Evolutionary conservation across 208 protist genomes (phyloP).

Genomic region (Tritrichomonas foetus): DNA sequence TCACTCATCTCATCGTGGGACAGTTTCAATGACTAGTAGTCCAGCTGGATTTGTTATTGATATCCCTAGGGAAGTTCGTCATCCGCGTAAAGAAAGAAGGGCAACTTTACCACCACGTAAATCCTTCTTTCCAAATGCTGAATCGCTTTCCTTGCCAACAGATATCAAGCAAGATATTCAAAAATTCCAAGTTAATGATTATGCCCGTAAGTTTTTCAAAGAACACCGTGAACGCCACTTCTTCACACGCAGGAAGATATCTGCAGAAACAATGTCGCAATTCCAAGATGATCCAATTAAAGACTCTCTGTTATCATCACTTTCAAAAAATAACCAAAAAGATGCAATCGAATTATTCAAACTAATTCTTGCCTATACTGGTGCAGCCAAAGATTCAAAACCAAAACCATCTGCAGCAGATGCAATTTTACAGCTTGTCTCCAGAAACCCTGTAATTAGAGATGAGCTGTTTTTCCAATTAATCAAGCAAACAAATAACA

Average conservation of each 20-base stretch:
- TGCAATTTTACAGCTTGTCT: not conserved
- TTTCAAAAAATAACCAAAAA: not conserved
- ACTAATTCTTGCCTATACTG: not conserved
- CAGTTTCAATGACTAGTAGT: too few species aligned
- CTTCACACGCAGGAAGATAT: not conserved
- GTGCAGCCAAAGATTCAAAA: not conserved
- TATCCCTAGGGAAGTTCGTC: not conserved
- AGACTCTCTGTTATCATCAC: not conserved
- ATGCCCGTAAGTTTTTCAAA: not conserved
- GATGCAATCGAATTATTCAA: not conserved
- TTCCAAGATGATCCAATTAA: not conserved
- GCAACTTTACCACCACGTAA: not conserved
- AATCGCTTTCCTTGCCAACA: not conserved
- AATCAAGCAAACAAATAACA: not conserved
- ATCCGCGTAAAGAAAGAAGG: not conserved
- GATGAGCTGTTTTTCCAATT: conserved; percentile 10
- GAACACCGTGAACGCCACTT: not conserved
- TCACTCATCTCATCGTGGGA: too few species aligned
- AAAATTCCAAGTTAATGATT: not conserved
- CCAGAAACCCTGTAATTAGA: not conserved
- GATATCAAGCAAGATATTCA: not conserved
- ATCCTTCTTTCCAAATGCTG: not conserved
- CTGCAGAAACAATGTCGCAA: not conserved
- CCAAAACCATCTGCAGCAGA: too few species aligned
- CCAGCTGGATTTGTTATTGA: too few species aligned